phyloP scores from a whole-genome alignment of 352 stramenopile genomes.

The Phytopythium litorale region DNA sequence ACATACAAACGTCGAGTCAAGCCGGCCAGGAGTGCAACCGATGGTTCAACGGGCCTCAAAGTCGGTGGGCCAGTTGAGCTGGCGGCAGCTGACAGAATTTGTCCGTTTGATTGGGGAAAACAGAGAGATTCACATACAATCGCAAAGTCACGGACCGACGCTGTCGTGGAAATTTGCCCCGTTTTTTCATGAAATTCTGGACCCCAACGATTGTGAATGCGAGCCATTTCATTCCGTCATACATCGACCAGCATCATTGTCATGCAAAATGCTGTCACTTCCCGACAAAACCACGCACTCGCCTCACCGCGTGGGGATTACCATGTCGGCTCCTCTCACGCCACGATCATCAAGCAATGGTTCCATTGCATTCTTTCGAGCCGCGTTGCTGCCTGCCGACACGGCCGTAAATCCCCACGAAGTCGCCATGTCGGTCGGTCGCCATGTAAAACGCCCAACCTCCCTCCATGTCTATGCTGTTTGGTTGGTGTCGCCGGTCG shows the following conservation, averaged over 20 bases:
- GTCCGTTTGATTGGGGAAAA: background rate
- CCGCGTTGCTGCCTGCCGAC: background rate
- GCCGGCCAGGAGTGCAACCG: background rate
- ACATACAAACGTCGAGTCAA: background rate
- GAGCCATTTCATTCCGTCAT: too few relatives aligned
- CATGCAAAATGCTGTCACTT: background rate
- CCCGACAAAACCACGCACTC: background rate
- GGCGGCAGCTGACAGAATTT: too few relatives aligned
- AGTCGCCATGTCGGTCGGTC: background rate
- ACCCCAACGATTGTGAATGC: background rate
- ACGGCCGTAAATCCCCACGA: background rate
- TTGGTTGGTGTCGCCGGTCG: background rate
- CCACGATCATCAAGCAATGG: too few relatives aligned
- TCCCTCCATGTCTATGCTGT: slow-evolving; percentile 4
- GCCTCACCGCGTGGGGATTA: background rate
- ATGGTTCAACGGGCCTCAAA: too few relatives aligned
- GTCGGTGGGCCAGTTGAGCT: too few relatives aligned
- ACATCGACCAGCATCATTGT: too few relatives aligned
- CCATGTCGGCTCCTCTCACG: background rate
- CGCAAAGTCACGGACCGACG: background rate
- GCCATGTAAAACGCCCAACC: background rate
- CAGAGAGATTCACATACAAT: background rate
- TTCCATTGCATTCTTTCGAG: background rate
- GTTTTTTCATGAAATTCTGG: background rate
- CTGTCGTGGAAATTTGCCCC: background rate